Base-by-base conservation (phyloP, 257 asterid species). In the Linaria vulgaris region DNA sequence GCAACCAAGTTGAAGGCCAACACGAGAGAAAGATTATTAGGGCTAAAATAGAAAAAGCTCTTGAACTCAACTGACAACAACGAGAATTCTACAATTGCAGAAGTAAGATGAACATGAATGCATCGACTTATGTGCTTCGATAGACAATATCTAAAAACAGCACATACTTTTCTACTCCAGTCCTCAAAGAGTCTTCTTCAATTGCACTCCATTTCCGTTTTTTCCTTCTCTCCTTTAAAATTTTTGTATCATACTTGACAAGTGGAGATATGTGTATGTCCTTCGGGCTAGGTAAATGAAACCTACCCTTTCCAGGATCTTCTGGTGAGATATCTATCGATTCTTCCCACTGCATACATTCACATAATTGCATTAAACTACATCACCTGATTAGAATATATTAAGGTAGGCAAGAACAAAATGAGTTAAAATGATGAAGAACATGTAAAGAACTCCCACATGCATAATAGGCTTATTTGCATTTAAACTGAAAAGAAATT, bases 141-240 rank as follows among this genome's bases (percentile, higher is more conserved):
- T 8, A 25, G 67, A 23, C 9, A 61, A 56, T n/a, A 13, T 19
- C 47, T 27, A 30, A 31, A 12, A 23, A 15, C 14, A 64, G 46
- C 2, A 39, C 91, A 43, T 86, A 91, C 98, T 64, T 72, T 17
- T 77, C 24, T 34, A 91, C 96, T 59, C 82, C 98, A 41, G 69
- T 22, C 68, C 90, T 82, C 88, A 91, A 67, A 21, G 91, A 59
- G n/a, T 88, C 85, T 83, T 91, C 97, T 84, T 91, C 97, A 22
- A 56, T n/a, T 10, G 30, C 21, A 75, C 84, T 85, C 97, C 97
- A 91, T 59, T 56, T 69, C 66, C 73, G 73, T 25, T 56, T 15
- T 67, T 16, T 74, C 79, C 95, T 81, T 80, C 96, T 82, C 64
- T 16, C 64, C 69, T 70, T 81, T 46, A 73, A 9, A 38, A 77